A percentile compares a stretch with the other conserved stretches of the same genome.
Evolutionary conservation across 2,329 filamentous ascomycete species (phyloP).

Genomic region (Apiospora marii): DNA sequence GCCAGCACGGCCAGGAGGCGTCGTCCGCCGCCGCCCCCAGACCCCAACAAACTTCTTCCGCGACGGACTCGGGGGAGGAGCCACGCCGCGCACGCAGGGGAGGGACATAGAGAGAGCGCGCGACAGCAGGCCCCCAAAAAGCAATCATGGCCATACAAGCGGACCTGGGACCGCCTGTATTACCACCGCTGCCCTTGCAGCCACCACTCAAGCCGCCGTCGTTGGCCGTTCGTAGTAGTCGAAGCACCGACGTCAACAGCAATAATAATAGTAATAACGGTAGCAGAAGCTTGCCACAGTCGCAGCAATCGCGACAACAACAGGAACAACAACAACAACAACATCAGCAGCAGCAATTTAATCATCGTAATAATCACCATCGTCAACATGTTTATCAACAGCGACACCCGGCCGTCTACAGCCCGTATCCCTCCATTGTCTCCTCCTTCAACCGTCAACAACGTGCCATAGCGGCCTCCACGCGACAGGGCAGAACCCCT

Average conservation of each 20-base stretch:
- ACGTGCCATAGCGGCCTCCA: not conserved
- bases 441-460: not conserved
- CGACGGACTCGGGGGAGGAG: not conserved
- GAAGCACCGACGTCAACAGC: not conserved
- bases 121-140: not conserved
- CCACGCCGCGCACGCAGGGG: not conserved
- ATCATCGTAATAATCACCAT: conserved; percentile 14
- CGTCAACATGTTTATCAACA: conserved; percentile 18
- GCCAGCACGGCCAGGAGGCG: conserved; percentile 15
- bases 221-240: not conserved
- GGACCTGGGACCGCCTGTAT: conserved; percentile 9
- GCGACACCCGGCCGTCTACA: not conserved
- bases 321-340: not conserved
- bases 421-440: conserved; percentile 7
- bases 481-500: not conserved
- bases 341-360: not conserved
- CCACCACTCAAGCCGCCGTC: conserved; percentile 9
- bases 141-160: conserved; percentile 16
- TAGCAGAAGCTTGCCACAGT: not conserved
- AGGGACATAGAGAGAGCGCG: not conserved
- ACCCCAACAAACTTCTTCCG: not conserved
- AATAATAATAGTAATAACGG: conserved; percentile 1
- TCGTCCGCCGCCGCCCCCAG: conserved; percentile 6
- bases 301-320: not conserved
- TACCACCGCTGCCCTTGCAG: conserved; percentile 7